A percentile compares a stretch with the other conserved stretches of the same genome.
phyloP scores from a whole-genome alignment of 2,329 filamentous ascomycete species.

The Fusarium stilboides region DNA sequence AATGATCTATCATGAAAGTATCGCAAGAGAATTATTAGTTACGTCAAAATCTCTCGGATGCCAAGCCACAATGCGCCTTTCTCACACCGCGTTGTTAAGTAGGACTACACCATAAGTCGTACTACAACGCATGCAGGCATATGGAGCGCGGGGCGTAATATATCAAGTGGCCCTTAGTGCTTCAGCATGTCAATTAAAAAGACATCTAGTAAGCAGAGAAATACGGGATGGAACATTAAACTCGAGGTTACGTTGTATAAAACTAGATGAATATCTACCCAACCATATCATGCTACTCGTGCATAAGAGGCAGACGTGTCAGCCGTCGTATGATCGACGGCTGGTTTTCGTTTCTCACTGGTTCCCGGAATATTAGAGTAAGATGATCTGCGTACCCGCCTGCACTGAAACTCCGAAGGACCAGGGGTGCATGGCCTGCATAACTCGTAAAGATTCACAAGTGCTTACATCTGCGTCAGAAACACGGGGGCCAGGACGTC shows the following conservation, averaged over 20 bases:
- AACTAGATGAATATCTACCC: constrained; percentile 1
- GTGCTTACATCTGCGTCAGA: constrained; percentile 34
- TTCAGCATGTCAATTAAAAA: neutral
- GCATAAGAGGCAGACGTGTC: constrained; percentile 1
- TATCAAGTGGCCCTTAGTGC: neutral
- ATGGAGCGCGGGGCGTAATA: neutral
- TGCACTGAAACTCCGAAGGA: constrained; percentile 2
- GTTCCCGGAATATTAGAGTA: neutral
- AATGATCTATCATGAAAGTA: too few species aligned
- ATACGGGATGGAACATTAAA: constrained; percentile 24
- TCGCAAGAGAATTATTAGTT: neutral
- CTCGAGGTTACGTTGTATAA: constrained; percentile 20
- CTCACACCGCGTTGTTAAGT: neutral
- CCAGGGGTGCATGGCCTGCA: constrained; percentile 4
- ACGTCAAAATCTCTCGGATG: neutral
- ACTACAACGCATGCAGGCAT: neutral
- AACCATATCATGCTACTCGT: constrained; percentile 14
- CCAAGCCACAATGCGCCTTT: neutral
- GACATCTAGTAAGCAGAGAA: neutral
- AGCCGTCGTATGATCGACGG: constrained; percentile 26
- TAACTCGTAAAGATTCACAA: constrained; percentile 15
- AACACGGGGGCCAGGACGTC: constrained; percentile 7
- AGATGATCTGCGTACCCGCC: constrained; percentile 5
- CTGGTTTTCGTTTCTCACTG: constrained; percentile 6
- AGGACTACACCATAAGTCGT: neutral